These are phyloP conservation scores for Nicotiana tomentosiformis DNA, from an alignment of 257 asterid genomes.

Conservation along the genomic window DNA sequence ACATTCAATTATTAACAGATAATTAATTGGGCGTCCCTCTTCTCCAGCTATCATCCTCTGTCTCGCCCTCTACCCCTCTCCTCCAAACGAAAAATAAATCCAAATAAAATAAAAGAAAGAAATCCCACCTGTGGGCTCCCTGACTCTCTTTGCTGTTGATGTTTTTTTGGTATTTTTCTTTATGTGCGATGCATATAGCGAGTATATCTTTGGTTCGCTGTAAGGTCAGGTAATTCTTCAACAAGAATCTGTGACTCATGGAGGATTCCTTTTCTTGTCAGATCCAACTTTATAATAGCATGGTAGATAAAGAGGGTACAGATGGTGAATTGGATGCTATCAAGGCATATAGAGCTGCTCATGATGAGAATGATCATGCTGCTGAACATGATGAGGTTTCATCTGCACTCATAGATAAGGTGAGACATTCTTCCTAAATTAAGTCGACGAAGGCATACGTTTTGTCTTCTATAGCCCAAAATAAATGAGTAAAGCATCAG, in stretches of 20 bases:
- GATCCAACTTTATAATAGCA: constrained; percentile 75
- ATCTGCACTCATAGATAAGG: constrained; percentile 87
- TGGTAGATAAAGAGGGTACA: constrained; percentile 76
- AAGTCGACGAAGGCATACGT: background rate
- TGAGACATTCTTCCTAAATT: constrained; percentile 16
- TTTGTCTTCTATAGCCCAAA: background rate
- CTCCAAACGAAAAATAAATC: background rate
- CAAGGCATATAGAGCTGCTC: constrained; percentile 85
- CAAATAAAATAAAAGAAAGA: background rate
- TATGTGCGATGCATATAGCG: background rate
- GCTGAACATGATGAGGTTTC: constrained; percentile 67
- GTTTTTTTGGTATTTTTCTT: background rate
- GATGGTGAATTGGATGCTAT: constrained; percentile 68
- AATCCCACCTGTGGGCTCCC: background rate
- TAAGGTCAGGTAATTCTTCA: background rate
- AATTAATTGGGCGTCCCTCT: background rate
- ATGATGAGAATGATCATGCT: constrained; percentile 58
- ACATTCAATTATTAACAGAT: background rate
- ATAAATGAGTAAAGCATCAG: background rate
- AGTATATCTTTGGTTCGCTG: background rate
- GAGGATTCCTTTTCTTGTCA: constrained; percentile 21
- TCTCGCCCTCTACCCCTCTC: background rate
- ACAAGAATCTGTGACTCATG: constrained; percentile 1
- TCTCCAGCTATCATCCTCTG: background rate
- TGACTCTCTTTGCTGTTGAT: background rate